These are phyloP conservation scores for Globisporangium echinulatum DNA, from an alignment of 352 stramenopile species.

Conservation along the genomic window DNA sequence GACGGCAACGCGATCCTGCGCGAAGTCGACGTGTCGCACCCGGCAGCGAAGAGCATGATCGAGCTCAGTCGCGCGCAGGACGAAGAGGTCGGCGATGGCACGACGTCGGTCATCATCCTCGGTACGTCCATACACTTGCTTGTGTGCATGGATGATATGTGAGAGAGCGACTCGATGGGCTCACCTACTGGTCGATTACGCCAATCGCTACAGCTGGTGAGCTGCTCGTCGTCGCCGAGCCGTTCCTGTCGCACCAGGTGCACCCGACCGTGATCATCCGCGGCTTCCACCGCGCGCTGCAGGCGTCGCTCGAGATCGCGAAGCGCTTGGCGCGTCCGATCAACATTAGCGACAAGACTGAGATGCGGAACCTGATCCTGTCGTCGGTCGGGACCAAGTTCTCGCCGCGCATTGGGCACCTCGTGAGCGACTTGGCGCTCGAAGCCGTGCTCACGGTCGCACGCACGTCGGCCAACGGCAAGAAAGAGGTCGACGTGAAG, in stretches of 20 bases:
- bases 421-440: conserved; percentile 96
- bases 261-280: conserved; percentile 98
- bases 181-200: too few species aligned
- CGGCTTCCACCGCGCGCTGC: conserved; percentile 88
- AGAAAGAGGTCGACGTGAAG: conserved; percentile 98
- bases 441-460: conserved; percentile 95
- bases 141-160: background rate
- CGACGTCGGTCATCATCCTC: conserved; percentile 99
- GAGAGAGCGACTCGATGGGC: too few species aligned
- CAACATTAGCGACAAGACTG: conserved; percentile 92
- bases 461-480: conserved; percentile 72
- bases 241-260: conserved; percentile 94
- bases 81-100: conserved; percentile 99
- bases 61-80: conserved; percentile 98
- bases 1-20: conserved; percentile 99
- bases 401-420: conserved; percentile 93
- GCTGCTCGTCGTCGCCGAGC: conserved; percentile 95
- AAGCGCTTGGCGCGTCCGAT: conserved; percentile 91
- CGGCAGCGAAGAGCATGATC: conserved; percentile 99
- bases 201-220: conserved; percentile 80
- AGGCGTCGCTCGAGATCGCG: conserved; percentile 89
- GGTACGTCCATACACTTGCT: conserved; percentile 24
- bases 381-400: conserved; percentile 99
- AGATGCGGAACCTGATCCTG: conserved; percentile 95
- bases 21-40: conserved; percentile 97